Evolutionary conservation across 176 grass and related monocot species (phyloP), one percentile per base, ranked within the genome.

Genomic region (Hordeum marinum): DNA sequence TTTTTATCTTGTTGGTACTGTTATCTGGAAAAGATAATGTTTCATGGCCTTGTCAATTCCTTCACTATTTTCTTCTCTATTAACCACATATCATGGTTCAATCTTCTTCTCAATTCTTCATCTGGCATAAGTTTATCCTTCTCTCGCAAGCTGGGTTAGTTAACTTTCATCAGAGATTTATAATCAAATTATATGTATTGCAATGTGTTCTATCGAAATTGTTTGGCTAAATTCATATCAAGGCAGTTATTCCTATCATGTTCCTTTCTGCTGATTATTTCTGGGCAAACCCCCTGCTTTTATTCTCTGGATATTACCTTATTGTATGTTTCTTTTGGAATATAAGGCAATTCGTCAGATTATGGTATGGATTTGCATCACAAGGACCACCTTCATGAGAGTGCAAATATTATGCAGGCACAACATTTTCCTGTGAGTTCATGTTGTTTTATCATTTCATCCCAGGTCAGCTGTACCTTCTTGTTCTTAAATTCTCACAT

Each of bases 371-470:
- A 95, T 87, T 83, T 95, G 81, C 96, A 90, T 94, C 91, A 92
- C 76, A 98, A 94, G 82, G 96, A 94, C 50, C 96, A 98, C 25
- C 96, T 94, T 90, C 93, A 95, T 87, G 93, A 98, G 36, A 98
- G 94, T 84, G 85, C 90, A 68, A 85, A 90, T 25, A 89, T 89
- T 62, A 92, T 98, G 88, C 96, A 95, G 78, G 78, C 80, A 74
- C 89, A 90, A 25, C 91, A 98, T 64, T 92, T 89, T 84, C 73
- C 91, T 68, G 93, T 98, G 80, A 94, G 91, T 92, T 83, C 41
- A 63, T 72, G 27, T 54, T 75, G 71, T 70, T 83, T 63, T 83
- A 12, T n/a, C 34, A 73, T 67, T 83, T 64, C 14, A 83, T 60
- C 13, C 8, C 13, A 72, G 23, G 65, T 60, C 21, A 66, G 34